Percentiles rank a stretch among this genome's conserved stretches.
Conservation (phyloP, 495 filamentous ascomycete genomes). For the Tetracladium marchalianum region DNA sequence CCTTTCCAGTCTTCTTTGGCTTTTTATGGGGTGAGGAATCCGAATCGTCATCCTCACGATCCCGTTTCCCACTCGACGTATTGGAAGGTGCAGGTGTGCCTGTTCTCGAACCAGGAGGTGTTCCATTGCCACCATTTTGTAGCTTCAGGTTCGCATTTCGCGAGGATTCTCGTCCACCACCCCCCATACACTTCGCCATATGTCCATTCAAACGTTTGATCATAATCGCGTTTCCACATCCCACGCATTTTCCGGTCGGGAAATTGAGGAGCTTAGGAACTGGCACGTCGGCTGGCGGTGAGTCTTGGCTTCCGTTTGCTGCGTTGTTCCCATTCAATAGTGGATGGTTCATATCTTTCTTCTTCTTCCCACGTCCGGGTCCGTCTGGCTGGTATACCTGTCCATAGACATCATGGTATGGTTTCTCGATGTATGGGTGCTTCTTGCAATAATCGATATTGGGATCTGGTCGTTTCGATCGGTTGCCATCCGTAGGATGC, state of each 20-base stretch:
- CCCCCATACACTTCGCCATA: slow-evolving; percentile 71
- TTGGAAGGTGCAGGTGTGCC: slow-evolving; percentile 44
- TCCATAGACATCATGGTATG: slow-evolving; percentile 74
- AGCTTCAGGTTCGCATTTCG: slow-evolving; percentile 47
- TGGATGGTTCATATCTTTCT: slow-evolving; percentile 36
- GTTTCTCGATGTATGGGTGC: slow-evolving; percentile 60
- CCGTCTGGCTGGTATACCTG: slow-evolving; percentile 55
- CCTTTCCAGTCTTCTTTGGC: slow-evolving; percentile 8
- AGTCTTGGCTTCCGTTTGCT: slow-evolving; percentile 37
- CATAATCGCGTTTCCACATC: slow-evolving; percentile 49
- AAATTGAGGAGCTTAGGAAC: slow-evolving; percentile 43
- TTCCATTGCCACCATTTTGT: slow-evolving; percentile 39
- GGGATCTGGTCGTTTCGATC: slow-evolving; percentile 48
- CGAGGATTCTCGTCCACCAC: slow-evolving; percentile 58
- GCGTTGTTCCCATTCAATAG: slow-evolving; percentile 34
- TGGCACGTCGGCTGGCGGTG: slow-evolving; percentile 29
- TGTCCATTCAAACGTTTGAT: slow-evolving; percentile 60
- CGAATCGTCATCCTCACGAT: slow-evolving; percentile 23
- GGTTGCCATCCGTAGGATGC: slow-evolving; percentile 52
- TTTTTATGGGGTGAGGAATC: slow-evolving; percentile 26
- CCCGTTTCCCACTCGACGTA: slow-evolving; percentile 35
- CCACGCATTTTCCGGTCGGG: slow-evolving; percentile 62
- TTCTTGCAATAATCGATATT: slow-evolving; percentile 65
- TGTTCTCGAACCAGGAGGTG: slow-evolving; percentile 47
- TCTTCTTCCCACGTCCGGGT: slow-evolving; percentile 47